Conservation (phyloP, 2,329 filamentous ascomycete species). For the Talaromyces pinophilus region DNA sequence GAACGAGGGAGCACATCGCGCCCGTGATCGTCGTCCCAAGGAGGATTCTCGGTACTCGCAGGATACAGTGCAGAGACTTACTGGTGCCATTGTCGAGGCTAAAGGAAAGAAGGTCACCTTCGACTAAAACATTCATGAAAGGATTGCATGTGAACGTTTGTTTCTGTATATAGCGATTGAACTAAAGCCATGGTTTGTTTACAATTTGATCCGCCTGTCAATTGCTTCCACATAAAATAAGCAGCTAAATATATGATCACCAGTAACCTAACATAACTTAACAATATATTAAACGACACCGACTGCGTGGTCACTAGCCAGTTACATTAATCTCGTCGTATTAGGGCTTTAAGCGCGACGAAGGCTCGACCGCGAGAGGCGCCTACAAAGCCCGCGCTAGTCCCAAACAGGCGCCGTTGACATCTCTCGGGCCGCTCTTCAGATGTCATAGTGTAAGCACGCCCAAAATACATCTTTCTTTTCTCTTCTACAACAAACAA, state of each 20-base stretch:
- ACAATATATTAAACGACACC: neutral
- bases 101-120: slow-evolving; percentile 82
- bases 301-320: neutral
- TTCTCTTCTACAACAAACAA: slow-evolving; percentile 7
- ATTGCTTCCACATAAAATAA: neutral
- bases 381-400: slow-evolving; percentile 26
- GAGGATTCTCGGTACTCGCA: slow-evolving; percentile 46
- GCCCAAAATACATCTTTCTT: neutral
- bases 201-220: neutral
- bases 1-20: slow-evolving; percentile 28
- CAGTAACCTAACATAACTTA: neutral
- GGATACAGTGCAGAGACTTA: slow-evolving; percentile 64
- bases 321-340: neutral
- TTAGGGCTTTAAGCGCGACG: slow-evolving; percentile 5
- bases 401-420: slow-evolving; percentile 30
- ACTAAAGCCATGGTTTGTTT: neutral
- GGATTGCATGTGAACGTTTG: neutral
- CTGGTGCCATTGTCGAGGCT: slow-evolving; percentile 74
- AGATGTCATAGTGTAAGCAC: slow-evolving; percentile 22
- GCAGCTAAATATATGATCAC: neutral
- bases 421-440: slow-evolving; percentile 27
- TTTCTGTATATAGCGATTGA: slow-evolving; percentile 3
- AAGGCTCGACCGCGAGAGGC: slow-evolving; percentile 15
- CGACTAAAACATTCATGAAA: slow-evolving; percentile 51
- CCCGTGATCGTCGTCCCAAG: slow-evolving; percentile 30